Conservation (phyloP, 371 early-diverging fungal genomes). For the Rhizopus sp. region DNA sequence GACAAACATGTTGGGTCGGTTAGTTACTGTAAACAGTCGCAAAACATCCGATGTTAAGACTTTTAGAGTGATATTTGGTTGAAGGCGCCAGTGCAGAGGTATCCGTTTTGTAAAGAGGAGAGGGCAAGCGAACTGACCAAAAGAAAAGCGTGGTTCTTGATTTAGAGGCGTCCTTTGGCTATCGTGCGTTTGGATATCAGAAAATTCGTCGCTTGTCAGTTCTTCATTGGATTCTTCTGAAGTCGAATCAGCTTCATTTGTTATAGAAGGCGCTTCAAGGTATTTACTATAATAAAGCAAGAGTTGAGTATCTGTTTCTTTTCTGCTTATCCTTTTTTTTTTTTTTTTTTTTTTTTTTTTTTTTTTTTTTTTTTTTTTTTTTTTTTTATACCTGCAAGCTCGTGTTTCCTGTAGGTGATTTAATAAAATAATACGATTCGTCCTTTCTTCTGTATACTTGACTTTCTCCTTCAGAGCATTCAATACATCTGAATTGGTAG, state of each 20-base stretch:
- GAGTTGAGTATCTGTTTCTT: not conserved
- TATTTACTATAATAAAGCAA: slow-evolving; percentile 53
- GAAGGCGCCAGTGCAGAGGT: slow-evolving; percentile 77
- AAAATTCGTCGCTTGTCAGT: slow-evolving; percentile 26
- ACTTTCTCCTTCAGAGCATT: slow-evolving; percentile 57
- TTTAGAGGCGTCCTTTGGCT: not conserved
- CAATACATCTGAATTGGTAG: slow-evolving; percentile 49
- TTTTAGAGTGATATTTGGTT: slow-evolving; percentile 67
- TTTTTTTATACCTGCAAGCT: slow-evolving; percentile 61
- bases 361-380: too few relatives aligned
- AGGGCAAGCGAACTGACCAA: slow-evolving; percentile 77
- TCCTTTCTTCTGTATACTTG: slow-evolving; percentile 56
- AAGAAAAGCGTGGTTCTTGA: slow-evolving; percentile 32
- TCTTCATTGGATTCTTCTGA: slow-evolving; percentile 52
- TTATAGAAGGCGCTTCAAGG: slow-evolving; percentile 51
- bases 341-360: too few relatives aligned
- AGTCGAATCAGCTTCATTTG: slow-evolving; percentile 23
- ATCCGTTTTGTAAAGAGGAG: slow-evolving; percentile 65
- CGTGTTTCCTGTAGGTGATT: slow-evolving; percentile 67
- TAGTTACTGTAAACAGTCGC: slow-evolving; percentile 65
- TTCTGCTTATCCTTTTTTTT: not conserved
- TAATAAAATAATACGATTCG: slow-evolving; percentile 69
- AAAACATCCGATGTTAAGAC: slow-evolving; percentile 57
- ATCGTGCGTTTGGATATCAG: slow-evolving; percentile 2
- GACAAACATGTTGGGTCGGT: slow-evolving; percentile 76